Percentiles rank a stretch among this genome's conserved stretches.
phyloP scores from a whole-genome alignment of 345 rosid genomes.

The Hypericum perforatum region DNA sequence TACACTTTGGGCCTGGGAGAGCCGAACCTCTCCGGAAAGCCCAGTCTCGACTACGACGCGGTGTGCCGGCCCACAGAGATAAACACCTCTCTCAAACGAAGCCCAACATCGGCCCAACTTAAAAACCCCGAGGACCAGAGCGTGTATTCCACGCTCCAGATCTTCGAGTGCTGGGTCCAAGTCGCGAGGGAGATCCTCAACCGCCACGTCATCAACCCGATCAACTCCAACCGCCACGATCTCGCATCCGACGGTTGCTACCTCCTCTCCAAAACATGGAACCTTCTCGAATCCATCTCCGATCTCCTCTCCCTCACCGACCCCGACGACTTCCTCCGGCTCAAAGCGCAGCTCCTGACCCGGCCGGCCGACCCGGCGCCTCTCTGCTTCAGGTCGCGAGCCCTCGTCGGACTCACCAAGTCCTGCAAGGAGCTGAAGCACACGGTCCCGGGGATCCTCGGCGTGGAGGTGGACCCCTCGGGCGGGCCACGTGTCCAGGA shows the following conservation, averaged over 20 bases:
- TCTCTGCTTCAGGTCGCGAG: conserved; percentile 73
- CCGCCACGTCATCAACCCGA: conserved; percentile 33
- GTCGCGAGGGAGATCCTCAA: conserved; percentile 31
- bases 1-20: conserved; percentile 84
- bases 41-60: conserved; percentile 72
- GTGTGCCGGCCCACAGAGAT: conserved; percentile 61
- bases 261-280: conserved; percentile 62
- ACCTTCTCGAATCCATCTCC: conserved; percentile 53
- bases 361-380: conserved; percentile 37
- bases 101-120: conserved; percentile 36
- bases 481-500: conserved; percentile 93
- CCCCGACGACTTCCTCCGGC: conserved; percentile 66
- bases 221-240: conserved; percentile 31
- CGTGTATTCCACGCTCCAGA: conserved; percentile 58
- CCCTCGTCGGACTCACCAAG: conserved; percentile 52
- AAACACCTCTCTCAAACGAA: conserved; percentile 33
- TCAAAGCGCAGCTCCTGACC: conserved; percentile 53
- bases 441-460: conserved; percentile 56
- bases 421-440: conserved; percentile 61
- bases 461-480: conserved; percentile 83
- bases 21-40: conserved; percentile 66
- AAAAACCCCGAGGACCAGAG: conserved; percentile 66
- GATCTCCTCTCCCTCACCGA: conserved; percentile 73
- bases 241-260: conserved; percentile 53
- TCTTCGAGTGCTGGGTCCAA: conserved; percentile 78